Conservation (phyloP, 2,329 filamentous ascomycete species). For the Penicillium italicum region DNA sequence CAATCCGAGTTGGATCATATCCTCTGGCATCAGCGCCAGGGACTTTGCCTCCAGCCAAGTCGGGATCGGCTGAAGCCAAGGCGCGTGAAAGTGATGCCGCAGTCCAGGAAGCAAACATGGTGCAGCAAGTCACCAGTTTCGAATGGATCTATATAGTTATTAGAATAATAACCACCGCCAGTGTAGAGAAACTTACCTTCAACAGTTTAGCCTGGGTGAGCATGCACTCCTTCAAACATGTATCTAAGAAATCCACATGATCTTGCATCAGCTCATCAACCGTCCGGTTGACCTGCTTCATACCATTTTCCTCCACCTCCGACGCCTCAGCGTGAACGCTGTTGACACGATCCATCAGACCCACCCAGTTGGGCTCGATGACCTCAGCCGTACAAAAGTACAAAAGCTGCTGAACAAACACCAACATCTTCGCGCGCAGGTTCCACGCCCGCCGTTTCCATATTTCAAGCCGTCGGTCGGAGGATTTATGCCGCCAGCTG, state of each 20-base stretch:
- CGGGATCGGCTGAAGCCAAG: constrained; percentile 77
- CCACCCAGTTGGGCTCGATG: constrained; percentile 95
- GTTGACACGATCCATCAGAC: constrained; percentile 81
- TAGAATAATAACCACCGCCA: neutral
- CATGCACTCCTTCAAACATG: constrained; percentile 98
- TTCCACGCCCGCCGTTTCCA: constrained; percentile 96
- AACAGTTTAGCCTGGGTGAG: constrained; percentile 93
- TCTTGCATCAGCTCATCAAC: constrained; percentile 99
- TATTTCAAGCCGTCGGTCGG: constrained; percentile 69
- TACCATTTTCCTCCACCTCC: constrained; percentile 38
- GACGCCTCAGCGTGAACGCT: constrained; percentile 48
- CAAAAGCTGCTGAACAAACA: constrained; percentile 92
- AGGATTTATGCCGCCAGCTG: constrained; percentile 78
- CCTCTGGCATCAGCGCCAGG: constrained; percentile 37
- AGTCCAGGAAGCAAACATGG: constrained; percentile 87
- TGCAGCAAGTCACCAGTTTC: constrained; percentile 94
- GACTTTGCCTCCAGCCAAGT: constrained; percentile 51
- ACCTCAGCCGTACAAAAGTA: constrained; percentile 98
- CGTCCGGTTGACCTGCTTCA: constrained; percentile 62
- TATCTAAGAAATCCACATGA: constrained; percentile 96
- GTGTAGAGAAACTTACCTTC: constrained; percentile 56
- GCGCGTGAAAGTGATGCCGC: constrained; percentile 74
- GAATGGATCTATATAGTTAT: constrained; percentile 72
- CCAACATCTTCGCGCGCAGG: constrained; percentile 85
- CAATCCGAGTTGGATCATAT: constrained; percentile 60